phyloP scores from a whole-genome alignment of 495 filamentous ascomycete genomes.

The Stereocaulon alpinum region DNA sequence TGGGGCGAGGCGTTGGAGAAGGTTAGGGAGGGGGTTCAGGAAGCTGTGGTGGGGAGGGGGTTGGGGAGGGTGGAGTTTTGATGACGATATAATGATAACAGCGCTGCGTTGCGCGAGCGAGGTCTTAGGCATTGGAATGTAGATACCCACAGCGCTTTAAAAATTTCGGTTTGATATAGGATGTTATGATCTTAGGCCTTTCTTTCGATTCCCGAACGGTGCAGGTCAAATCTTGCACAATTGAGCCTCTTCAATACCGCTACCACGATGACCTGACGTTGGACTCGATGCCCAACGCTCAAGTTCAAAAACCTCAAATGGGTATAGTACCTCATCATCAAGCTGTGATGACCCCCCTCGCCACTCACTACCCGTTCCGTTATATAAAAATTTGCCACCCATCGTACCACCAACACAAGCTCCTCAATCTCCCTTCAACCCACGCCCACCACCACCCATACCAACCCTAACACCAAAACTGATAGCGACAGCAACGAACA shows the following conservation, averaged over 20 bases:
- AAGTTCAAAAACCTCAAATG: too few relatives aligned
- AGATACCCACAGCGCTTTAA: not conserved
- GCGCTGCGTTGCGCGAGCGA: too few relatives aligned
- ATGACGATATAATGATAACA: not conserved
- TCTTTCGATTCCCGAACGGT: not conserved
- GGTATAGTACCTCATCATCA: too few relatives aligned
- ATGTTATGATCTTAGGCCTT: not conserved
- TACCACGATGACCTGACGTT: too few relatives aligned
- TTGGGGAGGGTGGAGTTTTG: slow-evolving; percentile 51
- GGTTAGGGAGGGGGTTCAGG: slow-evolving; percentile 49
- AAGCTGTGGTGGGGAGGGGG: slow-evolving; percentile 50
- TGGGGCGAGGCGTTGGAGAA: slow-evolving; percentile 45
- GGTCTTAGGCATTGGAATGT: not conserved
- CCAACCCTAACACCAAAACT: slow-evolving; percentile 60
- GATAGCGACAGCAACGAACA: slow-evolving; percentile 61
- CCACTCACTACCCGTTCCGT: too few relatives aligned
- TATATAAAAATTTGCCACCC: too few relatives aligned
- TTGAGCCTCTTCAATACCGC: not conserved
- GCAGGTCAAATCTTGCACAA: not conserved
- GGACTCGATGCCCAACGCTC: too few relatives aligned
- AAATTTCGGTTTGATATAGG: not conserved
- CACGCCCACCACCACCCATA: not conserved
- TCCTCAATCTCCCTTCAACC: not conserved
- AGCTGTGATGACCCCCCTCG: too few relatives aligned
- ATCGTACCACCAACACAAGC: not conserved